Percentiles rank a stretch among this genome's conserved stretches.
phyloP scores from a whole-genome alignment of 1,139 yeast species.

The Geotrichum restrictum region DNA sequence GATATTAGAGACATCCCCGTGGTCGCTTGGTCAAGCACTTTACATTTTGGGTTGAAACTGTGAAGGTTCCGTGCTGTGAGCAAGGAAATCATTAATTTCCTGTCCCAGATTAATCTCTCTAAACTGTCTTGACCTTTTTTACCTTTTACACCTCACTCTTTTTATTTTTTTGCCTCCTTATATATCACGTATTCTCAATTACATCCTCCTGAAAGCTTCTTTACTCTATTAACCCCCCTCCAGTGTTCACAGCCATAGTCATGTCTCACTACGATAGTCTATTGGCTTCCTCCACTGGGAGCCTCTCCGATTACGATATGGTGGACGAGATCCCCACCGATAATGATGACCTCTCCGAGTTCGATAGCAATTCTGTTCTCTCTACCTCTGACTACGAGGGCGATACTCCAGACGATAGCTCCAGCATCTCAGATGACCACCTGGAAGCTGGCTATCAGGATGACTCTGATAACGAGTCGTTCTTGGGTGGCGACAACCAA shows the following conservation, averaged over 20 bases:
- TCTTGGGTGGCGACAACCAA: constrained; percentile 3
- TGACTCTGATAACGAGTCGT: not conserved
- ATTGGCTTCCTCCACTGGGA: not conserved
- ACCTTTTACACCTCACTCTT: not conserved
- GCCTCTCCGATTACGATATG: constrained; percentile 5
- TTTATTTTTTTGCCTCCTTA: not conserved
- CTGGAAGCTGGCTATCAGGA: not conserved
- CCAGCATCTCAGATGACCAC: not conserved
- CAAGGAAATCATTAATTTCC: not conserved
- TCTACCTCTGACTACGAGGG: not conserved
- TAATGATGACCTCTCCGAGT: not conserved
- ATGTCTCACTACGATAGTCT: constrained; percentile 1
- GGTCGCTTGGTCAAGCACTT: too few relatives aligned
- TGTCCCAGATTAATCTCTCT: not conserved
- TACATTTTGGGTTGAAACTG: too few relatives aligned
- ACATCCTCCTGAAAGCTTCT: not conserved
- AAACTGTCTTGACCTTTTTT: constrained; percentile 3
- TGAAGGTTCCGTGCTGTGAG: not conserved
- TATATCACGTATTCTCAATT: not conserved
- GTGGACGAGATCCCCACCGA: not conserved
- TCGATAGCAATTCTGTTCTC: not conserved
- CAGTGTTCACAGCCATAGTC: not conserved
- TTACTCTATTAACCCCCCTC: not conserved
- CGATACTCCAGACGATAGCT: constrained; percentile 2
- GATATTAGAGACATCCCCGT: too few relatives aligned